Base-by-base conservation (phyloP, 2,329 filamentous ascomycete species). In the Eutypella sp. region DNA sequence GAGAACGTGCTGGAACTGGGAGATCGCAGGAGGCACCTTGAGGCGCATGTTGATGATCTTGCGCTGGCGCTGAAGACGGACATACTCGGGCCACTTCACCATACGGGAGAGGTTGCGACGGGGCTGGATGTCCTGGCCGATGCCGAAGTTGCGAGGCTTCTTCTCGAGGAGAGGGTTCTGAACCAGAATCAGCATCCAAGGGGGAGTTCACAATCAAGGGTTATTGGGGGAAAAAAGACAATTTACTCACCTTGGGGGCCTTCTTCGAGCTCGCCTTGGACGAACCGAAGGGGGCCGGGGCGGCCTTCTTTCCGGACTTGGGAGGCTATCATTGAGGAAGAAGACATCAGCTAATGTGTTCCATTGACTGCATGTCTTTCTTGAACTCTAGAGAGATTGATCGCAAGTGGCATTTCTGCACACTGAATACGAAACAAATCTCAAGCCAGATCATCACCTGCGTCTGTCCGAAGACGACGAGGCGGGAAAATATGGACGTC, bases 241-340 rank as follows among this genome's bases (percentile, higher is more conserved):
- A 46, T 50, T 6, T 57, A 84, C 86, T 71, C 72, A 97, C 93
- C 91, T 97, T 99, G 66, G 89, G 82, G 61, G 82, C 80, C 87
- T 97, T 99, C 88, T 96, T 96, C 66, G 79, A 79, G 66, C 78
- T 78, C 78, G 91, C 89, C 84, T 95, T 96, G 68, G 85, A 82
- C 79, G 91, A 85, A 70, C 90, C 88, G 84, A 95, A 96, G 73
- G 93, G 93, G 78, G 93, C 90, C 72, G 93, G 80, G 67, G 93
- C 93, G 76, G 89, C 85, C 83, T 96, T 97, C 88, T 96, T 97
- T 81, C 90, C 90, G 68, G 79, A 71, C 81, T 97, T 99, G 72
- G 92, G 88, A 87, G 93, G 89, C 93, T 97, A 80, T 97, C 91
- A 97, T 97, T 93, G 92, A 97, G 92, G 89, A 95, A 93, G 87